These are phyloP conservation scores for Aspergillus kassunensis DNA, from an alignment of 495 filamentous ascomycete genomes.

Conservation along the genomic window DNA sequence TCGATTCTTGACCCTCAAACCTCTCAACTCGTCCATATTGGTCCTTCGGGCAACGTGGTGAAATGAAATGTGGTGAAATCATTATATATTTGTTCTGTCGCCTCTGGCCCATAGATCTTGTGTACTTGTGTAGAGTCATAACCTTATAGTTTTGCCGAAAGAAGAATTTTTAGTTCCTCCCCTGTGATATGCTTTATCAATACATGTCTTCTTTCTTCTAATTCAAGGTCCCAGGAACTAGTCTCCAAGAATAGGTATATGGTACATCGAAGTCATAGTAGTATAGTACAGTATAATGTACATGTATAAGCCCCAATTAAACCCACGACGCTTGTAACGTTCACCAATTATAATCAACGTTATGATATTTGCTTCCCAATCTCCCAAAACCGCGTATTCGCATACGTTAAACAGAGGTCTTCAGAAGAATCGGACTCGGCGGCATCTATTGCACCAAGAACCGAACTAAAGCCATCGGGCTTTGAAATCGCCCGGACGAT, in stretches of 20 bases:
- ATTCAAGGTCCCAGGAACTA: too few species aligned
- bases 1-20: too few species aligned
- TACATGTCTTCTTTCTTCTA: too few species aligned
- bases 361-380: constrained; percentile 32
- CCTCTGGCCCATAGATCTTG: constrained; percentile 13
- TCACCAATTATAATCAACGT: too few species aligned
- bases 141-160: constrained; percentile 9
- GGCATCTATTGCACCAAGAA: background rate
- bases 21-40: constrained; percentile 1
- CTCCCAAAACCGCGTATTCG: constrained; percentile 44
- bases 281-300: background rate
- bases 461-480: too few species aligned
- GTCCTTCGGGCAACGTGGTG: background rate
- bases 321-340: background rate
- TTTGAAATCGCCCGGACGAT: constrained; percentile 24
- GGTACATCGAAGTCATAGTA: too few species aligned
- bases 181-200: background rate
- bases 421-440: background rate
- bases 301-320: background rate
- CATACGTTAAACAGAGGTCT: constrained; percentile 42
- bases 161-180: constrained; percentile 10
- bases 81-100: constrained; percentile 9
- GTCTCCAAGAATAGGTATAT: too few species aligned
- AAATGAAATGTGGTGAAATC: constrained; percentile 1
- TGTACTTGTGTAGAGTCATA: constrained; percentile 12